Evolutionary conservation across 257 asterid species (phyloP), one percentile per base, ranked within the genome.

Genomic region (Scutellaria baicalensis): DNA sequence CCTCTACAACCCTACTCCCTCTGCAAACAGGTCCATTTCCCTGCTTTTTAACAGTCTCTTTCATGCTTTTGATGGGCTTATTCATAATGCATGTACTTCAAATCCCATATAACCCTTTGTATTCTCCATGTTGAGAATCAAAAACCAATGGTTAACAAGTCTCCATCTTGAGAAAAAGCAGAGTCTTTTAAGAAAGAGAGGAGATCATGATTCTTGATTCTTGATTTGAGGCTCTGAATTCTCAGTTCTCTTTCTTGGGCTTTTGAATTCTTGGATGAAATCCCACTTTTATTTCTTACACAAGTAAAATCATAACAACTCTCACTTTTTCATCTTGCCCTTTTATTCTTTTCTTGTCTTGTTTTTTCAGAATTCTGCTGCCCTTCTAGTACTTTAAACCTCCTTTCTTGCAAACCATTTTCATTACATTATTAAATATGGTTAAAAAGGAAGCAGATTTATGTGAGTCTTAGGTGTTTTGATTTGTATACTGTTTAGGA

Each of bases 131-230:
- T 40, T 62, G 60, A 71, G 66, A 50, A 56, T 44, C 44, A 61
- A 54, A 64, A 71, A 51, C 85, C 82, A 73, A 20, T 80, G 83
- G 83, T 78, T 83, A 77, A 59, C 69, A 40, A 68, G 54, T 57
- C 42, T 36, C 39, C n/a, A 21, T 72, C 58, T 60, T 55, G 39
- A 1, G 4, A 0, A 27, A 73, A 80, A 75, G 74, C 75, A 59
- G 70, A 75, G 79, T 64, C 77, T 75, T 77, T 69, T 67, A 80
- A 74, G 79, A 80, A 66, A 71, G 73, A 80, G 76, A 73, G 76
- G 79, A 68, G 76, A 80, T 82, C 80, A 79, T 79, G 82, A 78
- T 83, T 83, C 86, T 78, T 81, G 76, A 77, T 82, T 70, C 73
- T 79, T 20, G 58, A 5, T 56, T 44, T 51, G 18, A 21, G 78